phyloP scores from a whole-genome alignment of 106 monocot species.

The Apostasia ramifera region DNA sequence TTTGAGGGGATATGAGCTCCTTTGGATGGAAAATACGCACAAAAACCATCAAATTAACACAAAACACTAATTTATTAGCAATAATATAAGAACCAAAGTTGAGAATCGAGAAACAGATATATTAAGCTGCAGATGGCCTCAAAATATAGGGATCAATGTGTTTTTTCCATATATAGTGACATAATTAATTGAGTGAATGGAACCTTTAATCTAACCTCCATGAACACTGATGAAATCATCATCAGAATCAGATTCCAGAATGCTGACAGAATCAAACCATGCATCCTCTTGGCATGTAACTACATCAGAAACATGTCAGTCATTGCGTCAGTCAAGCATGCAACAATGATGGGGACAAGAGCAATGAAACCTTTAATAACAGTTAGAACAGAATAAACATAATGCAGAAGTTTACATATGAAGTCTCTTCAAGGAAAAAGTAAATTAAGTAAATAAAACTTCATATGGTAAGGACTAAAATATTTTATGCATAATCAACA shows the following conservation, averaged over 20 bases:
- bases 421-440: no score
- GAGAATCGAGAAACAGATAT: background rate
- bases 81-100: background rate
- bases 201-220: slow-evolving; percentile 32
- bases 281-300: slow-evolving; percentile 61
- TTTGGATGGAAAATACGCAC: no score
- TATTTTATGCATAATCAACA: no score
- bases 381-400: no score
- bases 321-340: background rate
- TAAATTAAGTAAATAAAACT: no score
- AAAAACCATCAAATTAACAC: no score
- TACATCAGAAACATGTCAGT: slow-evolving; percentile 10
- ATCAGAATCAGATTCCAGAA: slow-evolving; percentile 67
- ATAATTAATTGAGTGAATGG: background rate
- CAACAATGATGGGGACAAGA: background rate
- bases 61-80: background rate
- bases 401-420: no score
- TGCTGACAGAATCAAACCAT: slow-evolving; percentile 76
- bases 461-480: no score
- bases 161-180: no score
- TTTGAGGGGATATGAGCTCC: no score
- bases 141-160: background rate
- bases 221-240: slow-evolving; percentile 64
- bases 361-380: no score
- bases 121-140: background rate